Conservation (phyloP, 257 asterid genomes). For the Perilla frutescens region DNA sequence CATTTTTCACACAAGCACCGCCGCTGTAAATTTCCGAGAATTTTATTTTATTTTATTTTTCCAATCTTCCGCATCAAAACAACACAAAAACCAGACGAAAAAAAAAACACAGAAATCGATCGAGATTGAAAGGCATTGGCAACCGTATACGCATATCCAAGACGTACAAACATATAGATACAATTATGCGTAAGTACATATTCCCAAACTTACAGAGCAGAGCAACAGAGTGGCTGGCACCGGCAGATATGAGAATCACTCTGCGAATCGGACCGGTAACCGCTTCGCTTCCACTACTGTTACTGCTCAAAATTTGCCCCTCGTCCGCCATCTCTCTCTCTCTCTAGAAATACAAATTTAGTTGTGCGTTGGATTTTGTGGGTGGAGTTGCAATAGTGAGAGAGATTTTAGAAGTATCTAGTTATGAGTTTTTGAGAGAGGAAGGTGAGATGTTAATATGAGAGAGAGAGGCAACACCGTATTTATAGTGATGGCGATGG, state of each 20-base stretch:
- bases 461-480: not conserved
- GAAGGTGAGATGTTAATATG: not conserved
- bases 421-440: not conserved
- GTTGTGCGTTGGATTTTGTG: not conserved
- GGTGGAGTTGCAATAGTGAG: conserved; percentile 12
- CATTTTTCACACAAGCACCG: conserved; percentile 25
- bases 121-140: conserved; percentile 29
- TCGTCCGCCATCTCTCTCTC: conserved; percentile 52
- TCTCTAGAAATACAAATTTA: not conserved
- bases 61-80: not conserved
- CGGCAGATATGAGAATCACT: conserved; percentile 83
- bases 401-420: conserved; percentile 43
- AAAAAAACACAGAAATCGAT: not conserved
- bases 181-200: not conserved
- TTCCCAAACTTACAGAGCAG: conserved; percentile 73
- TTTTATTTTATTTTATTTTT: too few species aligned
- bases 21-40: not conserved
- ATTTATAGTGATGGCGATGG: conserved; percentile 54
- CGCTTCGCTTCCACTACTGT: conserved; percentile 44
- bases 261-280: conserved; percentile 57
- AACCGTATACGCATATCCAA: not conserved
- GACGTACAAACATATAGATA: not conserved
- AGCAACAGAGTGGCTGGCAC: conserved; percentile 98
- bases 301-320: conserved; percentile 39
- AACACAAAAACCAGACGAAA: not conserved